phyloP scores from a whole-genome alignment of 2,329 filamentous ascomycete species.

The Cytospora piceae region DNA sequence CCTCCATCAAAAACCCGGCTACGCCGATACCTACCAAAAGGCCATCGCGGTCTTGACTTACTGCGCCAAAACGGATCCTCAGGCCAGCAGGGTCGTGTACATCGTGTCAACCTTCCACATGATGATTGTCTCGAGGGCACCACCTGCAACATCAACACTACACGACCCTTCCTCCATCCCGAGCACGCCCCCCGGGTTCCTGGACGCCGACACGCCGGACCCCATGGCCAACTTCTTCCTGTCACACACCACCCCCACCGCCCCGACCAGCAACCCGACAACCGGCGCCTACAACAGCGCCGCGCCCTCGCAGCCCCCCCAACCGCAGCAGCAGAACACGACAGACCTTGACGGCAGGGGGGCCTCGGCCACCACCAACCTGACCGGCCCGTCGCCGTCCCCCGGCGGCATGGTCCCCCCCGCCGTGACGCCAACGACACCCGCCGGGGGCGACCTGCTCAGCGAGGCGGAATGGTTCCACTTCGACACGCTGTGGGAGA shows the following conservation, averaged over 20 bases:
- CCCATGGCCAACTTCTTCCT: slow-evolving; percentile 30
- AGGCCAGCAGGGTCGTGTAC: slow-evolving; percentile 53
- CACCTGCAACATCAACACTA: slow-evolving; percentile 8
- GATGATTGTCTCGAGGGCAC: slow-evolving; percentile 23
- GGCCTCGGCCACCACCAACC: slow-evolving; percentile 7
- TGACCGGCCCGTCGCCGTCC: slow-evolving; percentile 11
- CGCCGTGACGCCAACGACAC: slow-evolving; percentile 24
- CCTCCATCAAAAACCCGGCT: slow-evolving; percentile 50
- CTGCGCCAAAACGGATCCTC: slow-evolving; percentile 52
- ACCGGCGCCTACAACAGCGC: slow-evolving; percentile 2
- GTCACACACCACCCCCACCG: slow-evolving; percentile 4
- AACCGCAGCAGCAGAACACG: background rate
- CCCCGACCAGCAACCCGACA: slow-evolving; percentile 11
- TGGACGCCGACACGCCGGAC: slow-evolving; percentile 23
- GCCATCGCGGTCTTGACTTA: slow-evolving; percentile 54
- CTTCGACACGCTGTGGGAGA: slow-evolving; percentile 29
- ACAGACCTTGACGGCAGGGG: slow-evolving; percentile 6
- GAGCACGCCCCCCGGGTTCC: slow-evolving; percentile 19
- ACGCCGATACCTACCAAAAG: slow-evolving; percentile 41
- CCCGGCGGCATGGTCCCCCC: slow-evolving; percentile 16
- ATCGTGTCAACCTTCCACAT: slow-evolving; percentile 53
- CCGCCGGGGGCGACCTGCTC: slow-evolving; percentile 21
- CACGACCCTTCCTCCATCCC: slow-evolving; percentile 25
- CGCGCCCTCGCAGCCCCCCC: background rate
- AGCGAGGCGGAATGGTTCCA: slow-evolving; percentile 28